Conservation (phyloP, 1,284 basidiomycete species). For the Serendipita sp. region DNA sequence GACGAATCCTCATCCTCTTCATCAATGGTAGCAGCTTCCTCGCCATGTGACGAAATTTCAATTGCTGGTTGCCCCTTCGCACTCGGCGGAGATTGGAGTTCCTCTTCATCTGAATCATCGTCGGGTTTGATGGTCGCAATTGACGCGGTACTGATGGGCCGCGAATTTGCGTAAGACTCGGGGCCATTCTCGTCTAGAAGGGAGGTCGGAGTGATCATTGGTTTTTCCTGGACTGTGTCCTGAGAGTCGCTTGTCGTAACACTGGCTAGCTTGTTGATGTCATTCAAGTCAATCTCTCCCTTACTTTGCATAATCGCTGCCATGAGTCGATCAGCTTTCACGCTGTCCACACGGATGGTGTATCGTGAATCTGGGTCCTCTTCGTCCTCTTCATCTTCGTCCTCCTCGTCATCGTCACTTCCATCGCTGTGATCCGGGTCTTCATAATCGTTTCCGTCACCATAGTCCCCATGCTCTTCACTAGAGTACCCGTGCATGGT, state of each 20-base stretch:
- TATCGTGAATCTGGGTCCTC: neutral
- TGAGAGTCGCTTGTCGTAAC: neutral
- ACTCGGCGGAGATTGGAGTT: neutral
- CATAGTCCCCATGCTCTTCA: neutral
- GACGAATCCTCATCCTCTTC: slow-evolving; percentile 8
- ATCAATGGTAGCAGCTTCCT: neutral
- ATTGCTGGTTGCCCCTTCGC: neutral
- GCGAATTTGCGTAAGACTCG: neutral
- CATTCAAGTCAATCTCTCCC: neutral
- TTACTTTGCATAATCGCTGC: neutral
- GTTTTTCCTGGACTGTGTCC: no score
- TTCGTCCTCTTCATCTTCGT: neutral
- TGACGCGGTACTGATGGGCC: neutral
- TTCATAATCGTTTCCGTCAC: neutral
- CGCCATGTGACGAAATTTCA: neutral
- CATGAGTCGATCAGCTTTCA: neutral
- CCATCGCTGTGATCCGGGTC: neutral
- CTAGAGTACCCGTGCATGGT: neutral
- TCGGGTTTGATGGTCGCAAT: neutral
- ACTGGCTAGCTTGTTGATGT: neutral
- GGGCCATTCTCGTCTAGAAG: no score
- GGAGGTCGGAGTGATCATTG: no score
- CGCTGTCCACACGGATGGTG: neutral
- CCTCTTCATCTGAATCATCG: neutral
- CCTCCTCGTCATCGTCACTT: neutral